Base-by-base conservation (phyloP, 2,329 filamentous ascomycete genomes). In the Paracorniculantispora psalliotae region DNA sequence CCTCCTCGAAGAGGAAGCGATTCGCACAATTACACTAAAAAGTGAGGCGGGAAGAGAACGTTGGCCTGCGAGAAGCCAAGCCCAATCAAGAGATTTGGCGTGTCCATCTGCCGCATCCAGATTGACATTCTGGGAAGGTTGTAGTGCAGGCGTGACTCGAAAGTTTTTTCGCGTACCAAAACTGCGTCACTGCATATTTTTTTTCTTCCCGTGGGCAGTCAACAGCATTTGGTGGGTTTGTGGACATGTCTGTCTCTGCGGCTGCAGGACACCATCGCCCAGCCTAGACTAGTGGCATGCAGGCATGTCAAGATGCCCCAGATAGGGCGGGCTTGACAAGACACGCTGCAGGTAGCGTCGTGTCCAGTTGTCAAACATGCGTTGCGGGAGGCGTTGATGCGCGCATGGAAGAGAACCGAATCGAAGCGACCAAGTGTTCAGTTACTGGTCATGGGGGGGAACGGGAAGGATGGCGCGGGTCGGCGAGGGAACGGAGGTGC, bases 241-340 rank as follows among this genome's bases (percentile, higher is more conserved):
- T 35, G 37, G 37, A 41, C 5, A 17, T 47, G 44, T 28, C 21
- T n/a, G 21, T 47, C 19, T 47, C 19, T 28, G 13, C 23, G 21
- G 2, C 8, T 26, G 47, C 47, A 50, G 28, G 28, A 50, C 48
- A 28, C 26, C 26, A 48, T 48, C 26, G 26, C 46, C 46, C 15
- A 15, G 41, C 25, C 26, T 5, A 15, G 41, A 25, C 26, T 50
- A 50, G 48, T 23, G 28, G 28, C 49, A n/a, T 43, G 50, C 35
- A 23, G 23, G 23, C 30, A 52, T 41, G 50, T 53, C 50, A 43
- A 53, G 50, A 53, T 43, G 33, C 13, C 19, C 23, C 4, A 53
- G 35, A 43, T 41, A 53, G 50, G 50, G 52, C 52, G 39, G 25
- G 37, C 35, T 53, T 53, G 50, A 43, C 50, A 43, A 10, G 41